A percentile compares a stretch with the other conserved stretches of the same genome.
phyloP scores from a whole-genome alignment of 495 filamentous ascomycete genomes.

The Neurospora sp. region DNA sequence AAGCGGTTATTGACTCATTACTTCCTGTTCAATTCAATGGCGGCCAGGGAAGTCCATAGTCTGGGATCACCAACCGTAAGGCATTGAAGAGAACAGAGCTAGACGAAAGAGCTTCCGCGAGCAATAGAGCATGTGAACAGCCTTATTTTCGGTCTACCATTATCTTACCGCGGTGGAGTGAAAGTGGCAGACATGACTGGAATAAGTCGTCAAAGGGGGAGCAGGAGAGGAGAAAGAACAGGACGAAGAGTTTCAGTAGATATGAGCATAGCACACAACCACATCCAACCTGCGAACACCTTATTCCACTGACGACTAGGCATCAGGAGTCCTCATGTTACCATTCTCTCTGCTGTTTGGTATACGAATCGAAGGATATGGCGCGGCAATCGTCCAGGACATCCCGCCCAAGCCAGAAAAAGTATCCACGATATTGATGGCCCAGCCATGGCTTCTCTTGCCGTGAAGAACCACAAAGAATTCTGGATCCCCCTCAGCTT shows the following conservation, averaged over 20 bases:
- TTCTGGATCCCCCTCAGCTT: not conserved
- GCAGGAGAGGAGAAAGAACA: not conserved
- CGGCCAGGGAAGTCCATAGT: too few species aligned
- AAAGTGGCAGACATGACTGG: too few species aligned
- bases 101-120: too few species aligned
- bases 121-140: too few species aligned
- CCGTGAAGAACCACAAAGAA: not conserved
- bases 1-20: too few species aligned
- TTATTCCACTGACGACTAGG: not conserved
- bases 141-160: too few species aligned
- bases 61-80: too few species aligned
- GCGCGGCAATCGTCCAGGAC: not conserved
- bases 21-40: too few species aligned
- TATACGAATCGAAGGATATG: not conserved
- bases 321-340: not conserved
- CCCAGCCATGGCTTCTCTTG: not conserved
- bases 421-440: not conserved
- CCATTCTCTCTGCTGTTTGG: not conserved
- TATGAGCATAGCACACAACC: not conserved
- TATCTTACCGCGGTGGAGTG: too few species aligned
- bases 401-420: not conserved
- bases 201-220: too few species aligned
- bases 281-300: not conserved
- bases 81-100: too few species aligned
- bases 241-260: not conserved